These are phyloP conservation scores for Cryphonectria radicalis DNA, from an alignment of 2,329 filamentous ascomycete species.

Conservation along the genomic window DNA sequence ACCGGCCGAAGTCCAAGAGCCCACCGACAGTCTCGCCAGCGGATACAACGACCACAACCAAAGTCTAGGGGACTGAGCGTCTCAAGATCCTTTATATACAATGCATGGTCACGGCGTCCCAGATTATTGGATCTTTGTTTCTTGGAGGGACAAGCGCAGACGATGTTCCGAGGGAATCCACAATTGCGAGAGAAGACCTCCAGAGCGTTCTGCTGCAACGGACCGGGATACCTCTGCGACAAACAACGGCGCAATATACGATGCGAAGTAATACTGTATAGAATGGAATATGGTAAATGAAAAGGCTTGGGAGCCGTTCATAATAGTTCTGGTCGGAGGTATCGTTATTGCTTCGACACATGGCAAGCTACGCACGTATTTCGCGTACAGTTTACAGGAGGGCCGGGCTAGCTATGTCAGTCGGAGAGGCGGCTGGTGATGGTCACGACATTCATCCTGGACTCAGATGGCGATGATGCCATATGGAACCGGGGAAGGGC, in stretches of 20 bases:
- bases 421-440: neutral
- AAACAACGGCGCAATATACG: neutral
- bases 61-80: constrained; percentile 8
- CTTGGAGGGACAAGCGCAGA: neutral
- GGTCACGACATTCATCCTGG: neutral
- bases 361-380: neutral
- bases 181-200: neutral
- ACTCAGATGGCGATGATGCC: neutral
- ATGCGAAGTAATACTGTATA: neutral
- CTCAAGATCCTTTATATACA: neutral
- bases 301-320: neutral
- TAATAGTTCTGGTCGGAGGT: neutral
- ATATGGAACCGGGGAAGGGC: neutral
- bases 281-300: neutral
- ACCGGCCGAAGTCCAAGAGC: constrained; percentile 36
- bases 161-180: neutral
- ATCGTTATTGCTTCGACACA: neutral
- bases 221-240: neutral
- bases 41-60: constrained; percentile 22
- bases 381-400: neutral
- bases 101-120: neutral
- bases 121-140: neutral
- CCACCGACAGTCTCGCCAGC: constrained; percentile 10
- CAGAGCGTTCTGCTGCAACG: neutral
- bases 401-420: neutral